Conservation (phyloP, 345 rosid genomes). For the Corymbia maculata region DNA sequence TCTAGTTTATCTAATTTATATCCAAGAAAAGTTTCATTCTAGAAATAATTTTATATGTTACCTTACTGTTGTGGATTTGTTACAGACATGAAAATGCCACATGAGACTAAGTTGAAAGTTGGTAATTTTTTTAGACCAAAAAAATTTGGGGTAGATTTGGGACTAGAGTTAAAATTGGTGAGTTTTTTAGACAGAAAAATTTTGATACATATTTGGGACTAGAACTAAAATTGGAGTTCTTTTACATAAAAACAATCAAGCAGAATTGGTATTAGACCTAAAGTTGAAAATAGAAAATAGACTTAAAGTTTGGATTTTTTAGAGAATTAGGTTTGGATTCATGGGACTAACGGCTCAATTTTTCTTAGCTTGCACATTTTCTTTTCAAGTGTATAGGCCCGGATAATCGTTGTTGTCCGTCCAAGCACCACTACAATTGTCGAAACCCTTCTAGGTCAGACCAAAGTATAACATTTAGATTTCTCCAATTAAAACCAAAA, state of each 20-base stretch:
- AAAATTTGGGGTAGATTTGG: background rate
- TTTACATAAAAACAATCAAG: background rate
- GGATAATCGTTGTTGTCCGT: background rate
- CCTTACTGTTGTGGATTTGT: too few relatives aligned
- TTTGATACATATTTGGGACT: background rate
- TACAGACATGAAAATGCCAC: too few relatives aligned
- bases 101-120: background rate
- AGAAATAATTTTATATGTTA: too few relatives aligned
- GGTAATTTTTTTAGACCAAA: background rate
- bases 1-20: too few relatives aligned
- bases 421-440: background rate
- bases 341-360: background rate
- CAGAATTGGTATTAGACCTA: background rate
- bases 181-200: too few relatives aligned
- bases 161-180: background rate
- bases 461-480: background rate
- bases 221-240: background rate
- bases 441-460: background rate
- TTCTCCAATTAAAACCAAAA: background rate
- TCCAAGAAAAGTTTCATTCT: background rate
- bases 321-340: background rate
- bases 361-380: background rate
- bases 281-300: background rate
- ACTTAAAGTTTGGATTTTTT: background rate
- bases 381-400: background rate